A percentile compares a stretch with the other conserved stretches of the same genome.
Conservation (phyloP, 2,329 filamentous ascomycete species). For the Verticillium isaacii region DNA sequence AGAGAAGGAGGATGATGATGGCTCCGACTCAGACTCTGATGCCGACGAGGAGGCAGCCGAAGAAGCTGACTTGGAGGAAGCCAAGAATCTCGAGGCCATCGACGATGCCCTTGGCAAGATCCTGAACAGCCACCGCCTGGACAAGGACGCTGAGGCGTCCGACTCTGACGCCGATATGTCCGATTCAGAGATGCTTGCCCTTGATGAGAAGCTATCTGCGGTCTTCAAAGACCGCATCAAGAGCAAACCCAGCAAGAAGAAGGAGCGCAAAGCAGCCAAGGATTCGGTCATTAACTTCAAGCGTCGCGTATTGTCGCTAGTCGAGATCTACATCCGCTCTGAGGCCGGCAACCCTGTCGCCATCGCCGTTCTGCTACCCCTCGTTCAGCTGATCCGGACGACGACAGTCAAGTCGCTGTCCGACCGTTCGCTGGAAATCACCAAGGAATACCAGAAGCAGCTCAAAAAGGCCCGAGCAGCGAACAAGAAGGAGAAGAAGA, state of each 20-base stretch:
- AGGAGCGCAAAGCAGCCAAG: conserved; percentile 82
- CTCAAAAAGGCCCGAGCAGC: conserved; percentile 50
- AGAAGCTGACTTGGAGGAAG: conserved; percentile 33
- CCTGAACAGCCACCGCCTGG: conserved; percentile 64
- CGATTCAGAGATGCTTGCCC: conserved; percentile 88
- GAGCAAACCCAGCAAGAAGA: conserved; percentile 61
- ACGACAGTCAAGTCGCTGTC: conserved; percentile 72
- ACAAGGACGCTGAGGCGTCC: conserved; percentile 49
- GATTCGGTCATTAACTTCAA: conserved; percentile 93
- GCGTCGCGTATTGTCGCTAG: conserved; percentile 81
- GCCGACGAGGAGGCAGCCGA: conserved; percentile 34
- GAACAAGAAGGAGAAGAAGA: conserved; percentile 34
- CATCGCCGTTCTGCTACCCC: conserved; percentile 67
- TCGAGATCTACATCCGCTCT: conserved; percentile 79
- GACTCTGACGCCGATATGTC: conserved; percentile 80
- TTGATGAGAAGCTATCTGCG: conserved; percentile 77
- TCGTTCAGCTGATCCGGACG: conserved; percentile 72
- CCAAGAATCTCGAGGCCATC: conserved; percentile 44
- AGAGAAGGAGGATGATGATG: conserved; percentile 40
- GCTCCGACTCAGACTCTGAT: conserved; percentile 35
- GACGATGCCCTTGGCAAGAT: conserved; percentile 75
- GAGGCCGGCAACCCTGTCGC: conserved; percentile 65
- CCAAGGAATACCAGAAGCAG: conserved; percentile 67
- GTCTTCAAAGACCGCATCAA: conserved; percentile 79
- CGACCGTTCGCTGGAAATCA: conserved; percentile 66